These are phyloP conservation scores for Candida taoyuanica DNA, from an alignment of 805 yeast species.

Conservation along the genomic window DNA sequence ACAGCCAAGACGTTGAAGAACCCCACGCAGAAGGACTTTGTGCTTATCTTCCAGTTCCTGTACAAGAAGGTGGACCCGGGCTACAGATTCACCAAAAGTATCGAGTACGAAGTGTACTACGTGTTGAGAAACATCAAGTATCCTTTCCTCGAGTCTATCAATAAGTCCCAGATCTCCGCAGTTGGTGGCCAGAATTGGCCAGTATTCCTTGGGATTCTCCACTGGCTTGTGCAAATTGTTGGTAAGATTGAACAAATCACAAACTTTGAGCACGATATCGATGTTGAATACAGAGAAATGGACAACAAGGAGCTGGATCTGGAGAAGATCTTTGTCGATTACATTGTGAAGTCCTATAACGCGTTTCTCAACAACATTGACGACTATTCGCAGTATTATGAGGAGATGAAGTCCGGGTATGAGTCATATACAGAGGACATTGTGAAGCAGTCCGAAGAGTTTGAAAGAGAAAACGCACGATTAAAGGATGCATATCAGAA, in stretches of 20 bases:
- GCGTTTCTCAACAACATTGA: constrained; percentile 62
- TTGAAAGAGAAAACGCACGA: constrained; percentile 37
- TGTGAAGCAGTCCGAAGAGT: constrained; percentile 38
- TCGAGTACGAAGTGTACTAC: constrained; percentile 72
- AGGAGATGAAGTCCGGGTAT: constrained; percentile 54
- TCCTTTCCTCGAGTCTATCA: constrained; percentile 76
- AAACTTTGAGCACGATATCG: constrained; percentile 29
- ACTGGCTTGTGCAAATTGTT: constrained; percentile 70
- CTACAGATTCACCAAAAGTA: constrained; percentile 58
- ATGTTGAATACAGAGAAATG: constrained; percentile 26
- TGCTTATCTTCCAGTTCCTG: constrained; percentile 71
- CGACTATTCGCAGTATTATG: constrained; percentile 49
- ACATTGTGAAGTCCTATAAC: constrained; percentile 62
- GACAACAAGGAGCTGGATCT: constrained; percentile 30
- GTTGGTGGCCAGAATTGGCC: constrained; percentile 93
- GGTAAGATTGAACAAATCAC: constrained; percentile 33
- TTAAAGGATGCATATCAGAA: constrained; percentile 38
- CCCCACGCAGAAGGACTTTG: constrained; percentile 88
- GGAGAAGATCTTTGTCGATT: constrained; percentile 49
- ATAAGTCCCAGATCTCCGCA: constrained; percentile 82
- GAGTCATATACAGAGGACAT: constrained; percentile 46
- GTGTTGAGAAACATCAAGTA: constrained; percentile 62
- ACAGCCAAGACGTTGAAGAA: constrained; percentile 57
- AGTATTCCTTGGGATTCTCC: constrained; percentile 70
- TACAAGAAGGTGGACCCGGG: constrained; percentile 78